Percentiles rank a stretch among this genome's conserved stretches.
phyloP scores from a whole-genome alignment of 306 rosid species.

The Trichosanthes cucumerina region DNA sequence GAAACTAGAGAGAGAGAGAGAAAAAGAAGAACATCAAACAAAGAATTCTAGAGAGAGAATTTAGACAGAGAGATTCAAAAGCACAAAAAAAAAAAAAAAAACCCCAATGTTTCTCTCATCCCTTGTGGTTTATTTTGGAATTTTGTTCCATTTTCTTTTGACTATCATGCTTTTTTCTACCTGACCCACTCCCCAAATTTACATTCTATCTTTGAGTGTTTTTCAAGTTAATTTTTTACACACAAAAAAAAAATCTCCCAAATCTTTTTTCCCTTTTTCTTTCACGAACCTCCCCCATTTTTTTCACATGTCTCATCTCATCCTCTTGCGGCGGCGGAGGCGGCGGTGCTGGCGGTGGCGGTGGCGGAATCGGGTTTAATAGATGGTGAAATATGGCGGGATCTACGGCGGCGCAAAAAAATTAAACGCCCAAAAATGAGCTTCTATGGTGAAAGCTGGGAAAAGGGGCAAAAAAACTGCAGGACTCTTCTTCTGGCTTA shows the following conservation, averaged over 20 bases:
- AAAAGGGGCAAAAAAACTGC: background rate
- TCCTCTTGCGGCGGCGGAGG: background rate
- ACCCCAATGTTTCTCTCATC: background rate
- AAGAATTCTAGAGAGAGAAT: background rate
- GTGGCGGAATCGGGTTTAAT: background rate
- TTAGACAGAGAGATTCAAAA: background rate
- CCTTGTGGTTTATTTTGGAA: background rate
- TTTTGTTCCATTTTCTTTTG: background rate
- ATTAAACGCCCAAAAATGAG: background rate
- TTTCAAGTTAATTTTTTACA: background rate
- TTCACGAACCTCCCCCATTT: background rate
- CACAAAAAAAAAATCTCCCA: background rate
- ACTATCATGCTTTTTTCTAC: background rate
- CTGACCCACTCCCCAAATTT: constrained; percentile 2
- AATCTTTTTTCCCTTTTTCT: background rate
- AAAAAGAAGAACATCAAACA: background rate
- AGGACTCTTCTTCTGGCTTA: background rate
- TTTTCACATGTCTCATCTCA: background rate
- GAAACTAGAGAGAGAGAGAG: background rate
- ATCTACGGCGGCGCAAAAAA: background rate
- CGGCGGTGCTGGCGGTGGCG: background rate
- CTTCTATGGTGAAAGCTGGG: background rate
- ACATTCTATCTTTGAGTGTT: background rate
- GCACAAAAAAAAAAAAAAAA: background rate
- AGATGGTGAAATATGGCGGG: background rate